phyloP scores from a whole-genome alignment of 2,329 filamentous ascomycete species.

The Myriosclerotinia duriaeana region DNA sequence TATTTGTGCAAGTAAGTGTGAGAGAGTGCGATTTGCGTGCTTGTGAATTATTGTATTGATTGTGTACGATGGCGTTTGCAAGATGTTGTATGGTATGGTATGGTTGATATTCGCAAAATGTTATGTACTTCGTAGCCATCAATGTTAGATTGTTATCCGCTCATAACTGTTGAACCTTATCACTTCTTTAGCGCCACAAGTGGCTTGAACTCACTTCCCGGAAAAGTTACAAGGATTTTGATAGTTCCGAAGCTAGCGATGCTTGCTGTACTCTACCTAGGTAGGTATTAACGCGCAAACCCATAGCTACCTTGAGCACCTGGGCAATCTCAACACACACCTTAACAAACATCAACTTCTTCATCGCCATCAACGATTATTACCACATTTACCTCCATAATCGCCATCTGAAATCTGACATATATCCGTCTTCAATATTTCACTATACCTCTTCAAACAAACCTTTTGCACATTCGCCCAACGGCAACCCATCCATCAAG shows the following conservation, averaged over 20 bases:
- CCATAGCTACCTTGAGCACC: slow-evolving; percentile 28
- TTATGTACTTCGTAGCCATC: neutral
- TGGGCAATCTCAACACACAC: neutral
- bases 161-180: neutral
- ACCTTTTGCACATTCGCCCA: slow-evolving; percentile 13
- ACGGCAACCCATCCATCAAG: slow-evolving; percentile 47
- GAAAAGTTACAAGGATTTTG: slow-evolving; percentile 5
- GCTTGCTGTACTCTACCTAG: slow-evolving; percentile 5
- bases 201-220: slow-evolving; percentile 4
- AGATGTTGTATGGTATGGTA: neutral
- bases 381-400: neutral
- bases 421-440: neutral
- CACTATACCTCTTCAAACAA: neutral
- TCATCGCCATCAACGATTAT: slow-evolving; percentile 9
- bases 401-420: neutral
- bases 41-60: neutral
- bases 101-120: neutral
- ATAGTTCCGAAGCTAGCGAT: slow-evolving; percentile 9
- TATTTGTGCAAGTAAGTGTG: slow-evolving; percentile 41
- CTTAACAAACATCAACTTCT: slow-evolving; percentile 16
- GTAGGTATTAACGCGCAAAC: slow-evolving; percentile 21
- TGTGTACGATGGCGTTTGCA: neutral
- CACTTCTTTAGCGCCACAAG: slow-evolving; percentile 10
- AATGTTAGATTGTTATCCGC: neutral
- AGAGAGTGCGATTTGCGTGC: slow-evolving; percentile 16